phyloP scores from a whole-genome alignment of 2,329 filamentous ascomycete genomes.

The Gliomastix tumulicola region DNA sequence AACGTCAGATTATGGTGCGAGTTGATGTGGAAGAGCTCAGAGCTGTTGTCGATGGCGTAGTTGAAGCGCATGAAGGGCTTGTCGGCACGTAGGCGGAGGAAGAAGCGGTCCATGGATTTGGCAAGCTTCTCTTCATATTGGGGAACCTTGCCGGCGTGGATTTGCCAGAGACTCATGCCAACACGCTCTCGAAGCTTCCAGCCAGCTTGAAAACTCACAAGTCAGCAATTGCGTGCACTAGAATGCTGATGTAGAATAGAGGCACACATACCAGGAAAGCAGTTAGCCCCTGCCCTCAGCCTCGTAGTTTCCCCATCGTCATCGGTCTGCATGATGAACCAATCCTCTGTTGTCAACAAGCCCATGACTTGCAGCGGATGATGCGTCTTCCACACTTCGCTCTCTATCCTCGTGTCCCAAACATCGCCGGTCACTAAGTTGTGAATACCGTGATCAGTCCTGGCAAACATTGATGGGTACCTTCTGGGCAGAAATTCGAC shows the following conservation, averaged over 20 bases:
- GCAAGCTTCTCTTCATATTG: slow-evolving; percentile 4
- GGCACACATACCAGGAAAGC: not conserved
- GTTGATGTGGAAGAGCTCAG: slow-evolving; percentile 1
- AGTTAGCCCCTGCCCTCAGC: not conserved
- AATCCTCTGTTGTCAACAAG: not conserved
- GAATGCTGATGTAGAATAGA: not conserved
- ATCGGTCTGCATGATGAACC: not conserved
- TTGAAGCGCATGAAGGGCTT: slow-evolving; percentile 1
- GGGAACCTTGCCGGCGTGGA: slow-evolving; percentile 3
- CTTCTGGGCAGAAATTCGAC: not conserved
- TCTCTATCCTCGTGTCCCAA: not conserved
- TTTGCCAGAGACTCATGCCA: slow-evolving; percentile 2
- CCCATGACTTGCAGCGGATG: slow-evolving; percentile 1
- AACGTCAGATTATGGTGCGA: slow-evolving; percentile 2
- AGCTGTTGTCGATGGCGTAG: slow-evolving; percentile 2
- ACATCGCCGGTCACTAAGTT: not conserved
- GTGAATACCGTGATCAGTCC: not conserved
- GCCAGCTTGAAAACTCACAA: not conserved
- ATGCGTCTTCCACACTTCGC: not conserved
- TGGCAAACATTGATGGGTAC: not conserved
- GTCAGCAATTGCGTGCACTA: not conserved
- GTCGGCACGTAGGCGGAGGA: slow-evolving; percentile 1
- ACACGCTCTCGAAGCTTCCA: slow-evolving; percentile 1
- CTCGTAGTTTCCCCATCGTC: not conserved
- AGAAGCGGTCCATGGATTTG: slow-evolving; percentile 3